Percentiles rank a stretch among this genome's conserved stretches.
Evolutionary conservation across 768 basidiomycete genomes (phyloP).

Genomic region (Fomitopsis pulvina): DNA sequence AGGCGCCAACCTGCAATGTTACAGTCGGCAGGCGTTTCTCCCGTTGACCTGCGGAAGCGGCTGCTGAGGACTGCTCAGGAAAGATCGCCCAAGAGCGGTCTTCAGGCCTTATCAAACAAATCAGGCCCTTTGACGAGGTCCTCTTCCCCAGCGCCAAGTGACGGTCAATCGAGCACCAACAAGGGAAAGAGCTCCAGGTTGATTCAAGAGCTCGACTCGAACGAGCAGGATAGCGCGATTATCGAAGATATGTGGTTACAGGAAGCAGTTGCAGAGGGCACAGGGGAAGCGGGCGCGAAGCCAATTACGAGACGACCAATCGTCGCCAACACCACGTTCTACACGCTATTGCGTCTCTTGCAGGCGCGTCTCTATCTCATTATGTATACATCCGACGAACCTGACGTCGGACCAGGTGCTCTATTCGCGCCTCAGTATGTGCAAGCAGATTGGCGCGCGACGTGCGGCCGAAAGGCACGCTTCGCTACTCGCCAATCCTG

Average conservation of each 20-base stretch:
- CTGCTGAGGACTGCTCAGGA: conserved; percentile 73
- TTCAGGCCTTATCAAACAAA: conserved; percentile 13
- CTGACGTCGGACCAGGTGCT: conserved; percentile 52
- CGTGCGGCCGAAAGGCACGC: conserved; percentile 63
- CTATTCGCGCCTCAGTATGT: conserved; percentile 80
- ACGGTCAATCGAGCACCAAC: conserved; percentile 5
- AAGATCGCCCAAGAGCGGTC: conserved; percentile 28
- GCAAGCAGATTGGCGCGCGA: conserved; percentile 74
- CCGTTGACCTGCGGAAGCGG: conserved; percentile 72
- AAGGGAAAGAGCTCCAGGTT: neutral
- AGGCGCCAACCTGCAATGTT: conserved; percentile 6
- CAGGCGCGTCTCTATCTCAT: conserved; percentile 52
- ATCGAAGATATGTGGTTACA: conserved; percentile 55
- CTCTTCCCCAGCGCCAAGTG: conserved; percentile 28
- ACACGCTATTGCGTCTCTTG: conserved; percentile 79
- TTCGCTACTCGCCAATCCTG: conserved; percentile 65
- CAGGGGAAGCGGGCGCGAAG: conserved; percentile 17
- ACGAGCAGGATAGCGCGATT: conserved; percentile 16
- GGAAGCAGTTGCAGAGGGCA: conserved; percentile 25
- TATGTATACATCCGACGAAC: conserved; percentile 3
- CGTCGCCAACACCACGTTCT: conserved; percentile 91
- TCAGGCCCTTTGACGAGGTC: conserved; percentile 23
- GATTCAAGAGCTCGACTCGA: conserved; percentile 5
- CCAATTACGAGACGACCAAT: conserved; percentile 46
- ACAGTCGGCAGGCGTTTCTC: conserved; percentile 36